Base-by-base conservation (phyloP, 2,329 filamentous ascomycete species). In the Trichoderma breve region DNA sequence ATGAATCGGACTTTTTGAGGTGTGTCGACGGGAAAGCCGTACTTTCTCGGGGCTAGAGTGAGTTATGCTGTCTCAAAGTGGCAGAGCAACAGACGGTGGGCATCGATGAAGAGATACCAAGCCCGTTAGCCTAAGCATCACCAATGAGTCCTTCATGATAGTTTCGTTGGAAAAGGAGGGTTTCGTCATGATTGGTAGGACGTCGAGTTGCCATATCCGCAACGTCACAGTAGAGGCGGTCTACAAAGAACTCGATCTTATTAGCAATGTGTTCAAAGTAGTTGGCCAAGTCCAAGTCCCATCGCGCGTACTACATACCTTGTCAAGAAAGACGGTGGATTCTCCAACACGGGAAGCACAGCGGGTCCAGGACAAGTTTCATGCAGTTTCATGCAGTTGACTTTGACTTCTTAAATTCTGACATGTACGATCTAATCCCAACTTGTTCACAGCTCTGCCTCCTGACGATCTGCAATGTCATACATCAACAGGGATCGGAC, bases 1-100 rank as follows among this genome's bases (percentile, higher is more conserved):
- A 0, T 60, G 57, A 60, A 21, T 34, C 57, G 57, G 47, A 3
- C 9, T 24, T 7, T 24, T 24, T 14, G 21, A 51, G 3, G 47
- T 6, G 43, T 6, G n/a, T 51, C 47, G n/a, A 51, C 47, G n/a
- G 26, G 28, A 30, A 7, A 30, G 6, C 6, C 6, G 28, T 7
- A 7, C 1, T 11, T 24, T 24, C 47, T 3, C n/a, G 4, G 47
- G 7, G 5, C 1, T 1, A 6, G 1, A 24, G 21, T 0, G 3
- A 53, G n/a, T 12, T 53, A 21, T 24, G 3, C 5, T 53, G 5
- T 24, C n/a, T 24, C 21, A 14, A 53, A 24, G 24, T 24, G 24
- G 24, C n/a, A n/a, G n/a, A n/a, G n/a, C n/a, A n/a, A n/a, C n/a
- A n/a, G n/a, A n/a, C n/a, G n/a, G n/a, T n/a, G n/a, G n/a, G n/a